phyloP scores from a whole-genome alignment of 305 asterid genomes.

The Solanum hybrid region DNA sequence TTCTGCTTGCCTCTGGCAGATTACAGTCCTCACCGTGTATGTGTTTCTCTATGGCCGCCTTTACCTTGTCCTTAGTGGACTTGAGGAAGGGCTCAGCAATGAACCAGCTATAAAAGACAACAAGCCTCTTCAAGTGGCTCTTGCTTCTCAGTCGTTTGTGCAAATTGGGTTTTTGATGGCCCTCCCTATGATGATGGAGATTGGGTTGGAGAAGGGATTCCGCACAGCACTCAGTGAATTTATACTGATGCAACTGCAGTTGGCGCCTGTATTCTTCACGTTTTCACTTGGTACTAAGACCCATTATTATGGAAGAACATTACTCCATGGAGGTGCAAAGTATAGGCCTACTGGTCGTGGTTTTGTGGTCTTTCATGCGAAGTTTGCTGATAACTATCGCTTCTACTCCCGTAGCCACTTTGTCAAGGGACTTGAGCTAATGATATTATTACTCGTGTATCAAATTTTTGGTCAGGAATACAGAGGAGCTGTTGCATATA shows the following conservation, averaged over 20 bases:
- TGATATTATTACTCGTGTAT: constrained; percentile 70
- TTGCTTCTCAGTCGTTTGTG: constrained; percentile 87
- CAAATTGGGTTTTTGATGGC: constrained; percentile 91
- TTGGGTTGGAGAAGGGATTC: constrained; percentile 81
- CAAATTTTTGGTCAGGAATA: constrained; percentile 63
- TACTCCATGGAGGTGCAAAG: constrained; percentile 91
- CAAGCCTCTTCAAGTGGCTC: constrained; percentile 75
- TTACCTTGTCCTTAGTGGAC: constrained; percentile 90
- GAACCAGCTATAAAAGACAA: constrained; percentile 53
- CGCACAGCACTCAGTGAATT: constrained; percentile 86
- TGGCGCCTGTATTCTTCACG: constrained; percentile 87
- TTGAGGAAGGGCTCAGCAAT: constrained; percentile 58
- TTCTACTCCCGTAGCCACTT: constrained; percentile 89
- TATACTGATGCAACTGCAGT: constrained; percentile 76
- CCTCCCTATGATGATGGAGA: constrained; percentile 96
- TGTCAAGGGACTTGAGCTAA: constrained; percentile 82
- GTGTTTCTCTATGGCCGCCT: constrained; percentile 90
- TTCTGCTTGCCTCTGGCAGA: constrained; percentile 40
- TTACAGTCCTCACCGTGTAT: constrained; percentile 84
- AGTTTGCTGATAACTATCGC: constrained; percentile 81
- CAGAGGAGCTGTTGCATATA: constrained; percentile 64
- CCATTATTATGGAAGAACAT: constrained; percentile 78
- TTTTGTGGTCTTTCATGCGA: constrained; percentile 89
- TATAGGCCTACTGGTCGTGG: constrained; percentile 90
- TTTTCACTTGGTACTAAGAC: constrained; percentile 89